Evolutionary conservation across 2,329 filamentous ascomycete genomes (phyloP), one percentile per base, ranked within the genome.

Genomic region (Colletotrichum musicola): DNA sequence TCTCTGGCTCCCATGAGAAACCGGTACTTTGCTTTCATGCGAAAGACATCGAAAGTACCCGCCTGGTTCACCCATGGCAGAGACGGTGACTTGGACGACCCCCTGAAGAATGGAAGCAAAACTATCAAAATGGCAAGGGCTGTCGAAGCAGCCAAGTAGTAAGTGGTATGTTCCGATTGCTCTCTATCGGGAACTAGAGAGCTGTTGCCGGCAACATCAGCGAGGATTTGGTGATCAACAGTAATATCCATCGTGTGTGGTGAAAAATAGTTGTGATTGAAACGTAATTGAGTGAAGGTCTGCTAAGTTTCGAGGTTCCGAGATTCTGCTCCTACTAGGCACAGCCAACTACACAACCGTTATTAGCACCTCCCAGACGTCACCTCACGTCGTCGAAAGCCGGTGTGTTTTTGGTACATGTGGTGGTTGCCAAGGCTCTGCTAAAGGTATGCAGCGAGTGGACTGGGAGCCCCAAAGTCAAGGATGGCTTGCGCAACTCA

Each of bases 11-110:
- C 61, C 61, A 30, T 63, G 1, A 63, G 53, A 27, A 63, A 63
- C 9, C 51, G 18, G 51, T 63, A 63, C 18, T 63, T 63, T 4
- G 61, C 61, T 7, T 46, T 40, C 61, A 63, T 57, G 13, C 27
- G 51, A 25, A 63, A 35, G 1, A 63, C 10, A 13, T 63, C 61
- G 14, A 63, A 63, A 9, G 14, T 5, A 1, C 51, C 20, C n/a
- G 61, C 38, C 9, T 22, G 40, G 20, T 63, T 63, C 5, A 63
- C 61, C 61, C 61, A 63, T 57, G 61, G 61, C n/a, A 63, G 1
- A 6, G 44, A 4, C 1, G 51, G 38, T 1, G 12, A 35, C n/a
- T 63, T 63, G 5, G 38, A 6, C 1, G 61, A 57, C 3, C 6
- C 35, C 20, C 12, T 57, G 51, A 14, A 0, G 20, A 38, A 57